Evolutionary conservation across 2,329 filamentous ascomycete species (phyloP), one percentile per base, ranked within the genome.

Genomic region (Neofusicoccum sp.): DNA sequence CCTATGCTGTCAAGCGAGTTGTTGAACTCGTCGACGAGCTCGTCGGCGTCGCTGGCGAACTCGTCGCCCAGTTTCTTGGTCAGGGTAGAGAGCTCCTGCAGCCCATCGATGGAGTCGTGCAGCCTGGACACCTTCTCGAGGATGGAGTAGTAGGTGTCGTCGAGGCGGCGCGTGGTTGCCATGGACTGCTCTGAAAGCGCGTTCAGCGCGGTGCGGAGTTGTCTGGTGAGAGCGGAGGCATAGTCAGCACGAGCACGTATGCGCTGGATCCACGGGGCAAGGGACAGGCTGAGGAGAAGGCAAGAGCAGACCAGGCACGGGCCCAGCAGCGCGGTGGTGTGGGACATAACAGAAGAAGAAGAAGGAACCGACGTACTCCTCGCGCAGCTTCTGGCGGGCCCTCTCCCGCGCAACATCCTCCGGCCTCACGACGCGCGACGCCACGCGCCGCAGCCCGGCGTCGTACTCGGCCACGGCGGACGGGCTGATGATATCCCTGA

Each of bases 141-240:
- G 8, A 93, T 84, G 0, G 86, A 85, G 67, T 90, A 90, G 77
- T 93, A 93, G 3, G 88, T 88, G 64, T 89, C 85, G 73, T 93
- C 90, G 45, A 94, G 84, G 37, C 84, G 84, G 65, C 84, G 82
- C 14, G 87, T 90, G 29, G 87, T 86, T 28, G 81, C 77, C 62
- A 86, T 82, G 28, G 89, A 89, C 72, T 87, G 83, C 36, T 82
- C 78, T 68, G 83, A 83, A 9, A 93, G 80, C 54, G 67, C 68
- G 58, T 78, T 75, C 8, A 83, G 70, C 28, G 77, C 75, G 22
- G 69, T 64, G 6, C 75, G 73, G 7, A 82, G 72, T 58, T 80
- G 75, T 52, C 76, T 78, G 37, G 41, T 14, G n/a, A 8, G 14
- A 12, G n/a, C 7, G 22, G 54, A 58, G 33, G 6, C 16, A 16